phyloP scores from a whole-genome alignment of 441 rosid genomes.

The Adansonia gregorii region DNA sequence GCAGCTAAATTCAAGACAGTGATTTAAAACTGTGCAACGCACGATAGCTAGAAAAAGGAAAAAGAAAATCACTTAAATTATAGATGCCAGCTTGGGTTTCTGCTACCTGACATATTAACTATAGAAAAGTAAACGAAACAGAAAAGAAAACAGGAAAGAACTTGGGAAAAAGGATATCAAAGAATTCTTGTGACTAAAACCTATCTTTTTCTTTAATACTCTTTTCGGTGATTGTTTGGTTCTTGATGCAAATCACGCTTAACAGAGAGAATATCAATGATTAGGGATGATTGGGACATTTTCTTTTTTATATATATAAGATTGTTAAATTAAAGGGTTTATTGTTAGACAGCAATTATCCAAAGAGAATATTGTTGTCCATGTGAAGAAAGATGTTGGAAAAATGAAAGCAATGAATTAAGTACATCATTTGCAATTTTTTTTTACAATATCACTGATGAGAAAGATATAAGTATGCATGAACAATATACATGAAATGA shows the following conservation, averaged over 20 bases:
- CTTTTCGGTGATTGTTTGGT: constrained; percentile 24
- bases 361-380: neutral
- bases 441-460: neutral
- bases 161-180: constrained; percentile 12
- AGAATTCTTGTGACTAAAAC: constrained; percentile 19
- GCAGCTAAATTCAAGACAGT: no score
- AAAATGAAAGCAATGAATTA: no score
- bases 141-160: neutral
- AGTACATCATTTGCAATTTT: no score
- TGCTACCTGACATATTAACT: no score
- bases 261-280: constrained; percentile 40
- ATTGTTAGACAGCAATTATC: neutral
- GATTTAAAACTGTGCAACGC: no score
- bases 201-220: neutral
- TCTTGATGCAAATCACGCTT: constrained; percentile 25
- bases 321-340: neutral
- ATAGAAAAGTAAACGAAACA: no score
- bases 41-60: no score
- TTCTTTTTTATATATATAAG: neutral
- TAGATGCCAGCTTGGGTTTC: no score
- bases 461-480: neutral
- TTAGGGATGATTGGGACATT: constrained; percentile 33
- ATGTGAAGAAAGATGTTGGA: neutral
- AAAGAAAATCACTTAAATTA: no score
- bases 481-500: neutral